Percentiles rank a stretch among this genome's conserved stretches.
phyloP scores from a whole-genome alignment of 2,329 filamentous ascomycete species.

The Colletotrichum salicis region DNA sequence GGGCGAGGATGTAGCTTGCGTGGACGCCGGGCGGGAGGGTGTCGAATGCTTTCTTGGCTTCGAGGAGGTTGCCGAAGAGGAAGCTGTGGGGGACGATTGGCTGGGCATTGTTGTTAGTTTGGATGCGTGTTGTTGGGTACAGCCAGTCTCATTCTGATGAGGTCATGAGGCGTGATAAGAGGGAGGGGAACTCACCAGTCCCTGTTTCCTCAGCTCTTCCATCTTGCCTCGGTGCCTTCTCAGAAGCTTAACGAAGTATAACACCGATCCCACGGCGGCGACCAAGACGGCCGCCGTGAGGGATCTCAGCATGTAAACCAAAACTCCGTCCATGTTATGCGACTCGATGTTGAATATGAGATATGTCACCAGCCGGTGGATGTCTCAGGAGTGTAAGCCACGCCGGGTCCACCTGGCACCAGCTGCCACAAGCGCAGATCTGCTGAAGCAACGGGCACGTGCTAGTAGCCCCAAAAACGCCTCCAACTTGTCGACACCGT shows the following conservation, averaged over 20 bases:
- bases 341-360: not conserved
- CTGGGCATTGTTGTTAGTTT: slow-evolving; percentile 30
- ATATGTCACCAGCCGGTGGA: not conserved
- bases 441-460: not conserved
- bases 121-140: no score
- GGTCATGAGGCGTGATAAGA: not conserved
- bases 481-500: not conserved
- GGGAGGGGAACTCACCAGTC: not conserved
- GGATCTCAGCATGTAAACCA: not conserved
- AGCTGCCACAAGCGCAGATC: not conserved
- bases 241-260: slow-evolving; percentile 19
- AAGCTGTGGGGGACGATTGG: slow-evolving; percentile 43
- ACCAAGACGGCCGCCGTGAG: slow-evolving; percentile 5
- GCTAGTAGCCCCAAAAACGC: not conserved
- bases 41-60: slow-evolving; percentile 41
- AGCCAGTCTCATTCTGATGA: no score
- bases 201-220: slow-evolving; percentile 24
- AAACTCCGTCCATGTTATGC: slow-evolving; percentile 6
- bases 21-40: slow-evolving; percentile 26
- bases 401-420: no score
- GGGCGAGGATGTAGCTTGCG: slow-evolving; percentile 18
- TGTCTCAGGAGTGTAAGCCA: not conserved
- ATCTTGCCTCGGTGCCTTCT: slow-evolving; percentile 23
- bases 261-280: not conserved
- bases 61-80: slow-evolving; percentile 44